A percentile compares a stretch with the other conserved stretches of the same genome.
These are phyloP conservation scores for Gossypium schwendimanii DNA, from an alignment of 441 rosid genomes.

Conservation along the genomic window DNA sequence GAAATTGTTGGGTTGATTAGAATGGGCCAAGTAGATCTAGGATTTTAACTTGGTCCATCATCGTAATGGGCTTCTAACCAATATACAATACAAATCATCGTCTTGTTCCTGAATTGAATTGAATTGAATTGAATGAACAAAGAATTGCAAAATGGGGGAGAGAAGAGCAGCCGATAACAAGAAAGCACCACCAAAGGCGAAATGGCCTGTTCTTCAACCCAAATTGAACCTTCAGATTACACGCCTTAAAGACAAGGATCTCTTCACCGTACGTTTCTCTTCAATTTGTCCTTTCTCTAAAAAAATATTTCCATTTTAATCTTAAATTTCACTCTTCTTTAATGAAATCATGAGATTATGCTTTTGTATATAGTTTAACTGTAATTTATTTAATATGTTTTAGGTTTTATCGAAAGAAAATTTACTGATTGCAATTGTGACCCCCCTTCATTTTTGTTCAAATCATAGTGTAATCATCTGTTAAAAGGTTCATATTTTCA, in stretches of 20 bases:
- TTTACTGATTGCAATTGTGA: not conserved
- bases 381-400: not conserved
- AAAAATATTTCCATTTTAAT: not conserved
- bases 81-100: not conserved
- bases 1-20: too few relatives aligned
- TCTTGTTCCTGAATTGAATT: not conserved
- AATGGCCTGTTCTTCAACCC: slow-evolving; percentile 68
- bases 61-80: not conserved
- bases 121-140: not conserved
- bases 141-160: slow-evolving; percentile 47
- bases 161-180: slow-evolving; percentile 22
- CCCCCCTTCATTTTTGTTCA: not conserved
- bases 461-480: not conserved
- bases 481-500: not conserved
- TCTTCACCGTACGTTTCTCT: slow-evolving; percentile 56
- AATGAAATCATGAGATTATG: not conserved
- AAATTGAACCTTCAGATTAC: slow-evolving; percentile 53
- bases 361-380: not conserved
- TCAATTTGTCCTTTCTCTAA: not conserved
- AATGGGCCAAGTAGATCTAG: not conserved
- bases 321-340: not conserved
- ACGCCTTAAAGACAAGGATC: slow-evolving; percentile 68
- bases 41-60: not conserved
- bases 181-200: slow-evolving; percentile 21
- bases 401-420: not conserved